Conservation (phyloP, 2,329 filamentous ascomycete species). For the Fusarium foetens region DNA sequence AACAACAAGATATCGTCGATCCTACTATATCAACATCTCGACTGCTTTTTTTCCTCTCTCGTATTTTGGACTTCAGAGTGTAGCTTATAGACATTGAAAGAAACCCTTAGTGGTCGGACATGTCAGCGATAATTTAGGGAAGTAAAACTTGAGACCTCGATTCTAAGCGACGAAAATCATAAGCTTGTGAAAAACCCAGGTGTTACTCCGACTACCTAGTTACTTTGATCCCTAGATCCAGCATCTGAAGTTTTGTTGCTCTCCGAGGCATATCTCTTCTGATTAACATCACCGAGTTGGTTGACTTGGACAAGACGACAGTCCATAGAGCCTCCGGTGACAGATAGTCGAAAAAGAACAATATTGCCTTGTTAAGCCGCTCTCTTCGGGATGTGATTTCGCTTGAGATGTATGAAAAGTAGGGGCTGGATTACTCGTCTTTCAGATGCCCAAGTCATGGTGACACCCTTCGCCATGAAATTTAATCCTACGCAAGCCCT, state of each 20-base stretch:
- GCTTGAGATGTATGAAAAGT: neutral
- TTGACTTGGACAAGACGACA: neutral
- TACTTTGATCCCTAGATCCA: too few species aligned
- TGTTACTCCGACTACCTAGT: neutral
- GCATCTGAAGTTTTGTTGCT: neutral
- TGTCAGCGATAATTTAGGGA: neutral
- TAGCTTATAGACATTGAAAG: neutral
- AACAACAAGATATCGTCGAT: neutral
- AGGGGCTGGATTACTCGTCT: accelerated
- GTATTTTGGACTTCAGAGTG: too few species aligned
- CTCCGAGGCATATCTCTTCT: neutral
- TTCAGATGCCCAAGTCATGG: neutral
- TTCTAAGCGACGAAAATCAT: neutral
- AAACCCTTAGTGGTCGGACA: too few species aligned
- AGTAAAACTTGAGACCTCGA: neutral
- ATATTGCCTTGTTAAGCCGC: too few species aligned
- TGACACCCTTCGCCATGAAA: neutral
- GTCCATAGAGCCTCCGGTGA: neutral
- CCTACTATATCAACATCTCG: too few species aligned
- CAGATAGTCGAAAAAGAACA: neutral
- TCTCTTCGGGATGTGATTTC: neutral
- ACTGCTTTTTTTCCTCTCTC: accelerated
- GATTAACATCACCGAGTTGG: neutral
- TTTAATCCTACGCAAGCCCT: neutral
- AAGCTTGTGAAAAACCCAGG: neutral